Base-by-base conservation (phyloP, 192 early-diverging fungal species). In the Umbelopsis isabellina region DNA sequence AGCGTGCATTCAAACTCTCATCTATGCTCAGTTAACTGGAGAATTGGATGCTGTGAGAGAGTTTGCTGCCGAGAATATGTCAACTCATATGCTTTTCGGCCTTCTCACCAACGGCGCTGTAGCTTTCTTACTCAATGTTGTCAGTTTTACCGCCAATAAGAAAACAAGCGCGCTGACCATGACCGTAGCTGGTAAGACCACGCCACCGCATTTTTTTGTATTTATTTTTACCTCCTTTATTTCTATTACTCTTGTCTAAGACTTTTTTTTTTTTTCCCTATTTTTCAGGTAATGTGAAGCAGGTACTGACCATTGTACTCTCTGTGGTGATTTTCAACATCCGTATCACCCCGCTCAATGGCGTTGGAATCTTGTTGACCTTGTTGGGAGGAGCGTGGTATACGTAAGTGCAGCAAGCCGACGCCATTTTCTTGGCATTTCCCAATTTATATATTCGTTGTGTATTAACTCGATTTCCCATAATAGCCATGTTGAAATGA, bases 51-150 rank as follows among this genome's bases (percentile, higher is more conserved):
- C 22, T 16, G 37, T 76, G 15, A 33, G 22, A 11, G 48, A 49
- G n/a, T 76, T 65, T 20, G 33, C 67, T 21, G 49, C 65, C 49
- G 71, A 66, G 15, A 65, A 50, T 18, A 49, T 55, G 15, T 61
- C 70, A 15, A 72, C 22, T 35, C 23, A 25, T 13, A 70, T 77
- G 22, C 35, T 67, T 9, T 67, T 72, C 45, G 88, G 84, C 13
- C 79, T 93, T 48, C 58, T 79, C 13, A 72, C 85, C 18, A 93
- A 93, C 67, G 90, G 89, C 6, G 52, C 74, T 0, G 75, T 91
- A 65, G 90, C 90, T 13, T 93, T 93, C 81, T 80, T 79, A 41
- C 68, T 93, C 9, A 93, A 91, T 68, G 74, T 87, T 20, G 85
- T 84, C 15, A 86, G 84, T 52, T 91, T 93, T 46, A 84, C 80